Evolutionary conservation across 352 stramenopile species (phyloP), one percentile per base, ranked within the genome.

Genomic region (Phytophthora vignae): DNA sequence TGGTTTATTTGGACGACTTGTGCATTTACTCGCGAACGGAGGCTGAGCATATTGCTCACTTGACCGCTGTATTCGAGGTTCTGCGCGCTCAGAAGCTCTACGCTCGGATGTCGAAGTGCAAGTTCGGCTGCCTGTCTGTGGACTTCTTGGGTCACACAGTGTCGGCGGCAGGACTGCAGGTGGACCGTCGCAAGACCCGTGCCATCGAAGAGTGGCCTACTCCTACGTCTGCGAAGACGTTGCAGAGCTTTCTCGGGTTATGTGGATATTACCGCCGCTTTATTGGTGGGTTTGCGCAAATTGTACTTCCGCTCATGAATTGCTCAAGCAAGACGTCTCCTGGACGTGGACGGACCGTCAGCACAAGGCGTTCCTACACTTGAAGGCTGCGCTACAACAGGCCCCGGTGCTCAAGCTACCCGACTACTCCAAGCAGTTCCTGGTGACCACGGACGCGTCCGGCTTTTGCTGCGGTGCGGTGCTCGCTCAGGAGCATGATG

Each of bases 201-300:
- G 59, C 67, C 1, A 78, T 82, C 19, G 70, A 66, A 11, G 12
- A 66, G 0, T 77, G 61, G 33, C 31, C 63, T 4, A n/a, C 14
- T 1, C 73, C 69, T 3, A 55, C 29, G 11, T 61, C 55, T 21
- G 4, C 31, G 6, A 75, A 79, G 50, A 60, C 50, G 6, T 53
- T 82, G 8, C 48, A 70, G 38, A 77, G 70, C 38, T 79, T 82
- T 36, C 60, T 84, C 0, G 73, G 73, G 14, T 19, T 81, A 0
- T 55, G 44, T n/a, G 42, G 76, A 6, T 79, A 82, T 40, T 79
- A 80, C 53, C 66, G 66, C 7, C 69, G 70, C 1, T 75, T 79
- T 61, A 78, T 82, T 55, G 60, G 46, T 14, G 11, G 56, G 1
- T 82, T 73, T 53, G 58, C 63, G 1, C 5, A 63, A 19, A 48